Base-by-base conservation (phyloP, 192 early-diverging fungal genomes). In the Glomus cerebriforme region DNA sequence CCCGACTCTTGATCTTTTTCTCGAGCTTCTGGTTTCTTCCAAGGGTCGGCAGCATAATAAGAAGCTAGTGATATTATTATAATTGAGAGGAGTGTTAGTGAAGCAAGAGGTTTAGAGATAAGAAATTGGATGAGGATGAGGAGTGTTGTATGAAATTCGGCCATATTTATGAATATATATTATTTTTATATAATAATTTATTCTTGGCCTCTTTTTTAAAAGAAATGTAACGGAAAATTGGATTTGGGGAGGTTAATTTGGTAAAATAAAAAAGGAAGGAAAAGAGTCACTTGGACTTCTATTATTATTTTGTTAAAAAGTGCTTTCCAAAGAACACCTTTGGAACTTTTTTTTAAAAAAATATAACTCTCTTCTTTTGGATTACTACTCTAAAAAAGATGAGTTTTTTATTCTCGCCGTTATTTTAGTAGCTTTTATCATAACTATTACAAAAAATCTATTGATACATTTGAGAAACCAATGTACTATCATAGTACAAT, bases 1-100 rank as follows among this genome's bases (percentile, higher is more conserved):
- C 83, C 83, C 19, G n/a, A 68, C 43, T 80, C 81, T 19, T 54
- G 49, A 66, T 82, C 79, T 67, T 78, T 80, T 47, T 79, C 75
- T 13, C 79, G 75, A 39, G 80, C 81, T 43, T 70, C 64, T 58
- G 79, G 79, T 32, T 79, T 74, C 43, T 78, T 79, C 79, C 49
- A 54, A 54, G 49, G 49, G 49, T 54, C 49, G 3, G 49, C 49
- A 6, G 49, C 49, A 54, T 54, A 54, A 54, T 22, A 54, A 54
- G 49, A 54, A 54, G 49, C 49, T 54, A 54, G 17, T 6, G 49
- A 54, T 54, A 54, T 22, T 22, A 54, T 54, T 4, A 54, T 6
- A 22, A 54, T 3, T 22, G 49, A 54, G 49, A 54, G 49, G 19
- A 54, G 17, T 7, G 49, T 54, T 7, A 54, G 49, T 22, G 49